Percentiles rank a stretch among this genome's conserved stretches.
phyloP scores from a whole-genome alignment of 352 stramenopile species.

The Globisporangium solare region DNA sequence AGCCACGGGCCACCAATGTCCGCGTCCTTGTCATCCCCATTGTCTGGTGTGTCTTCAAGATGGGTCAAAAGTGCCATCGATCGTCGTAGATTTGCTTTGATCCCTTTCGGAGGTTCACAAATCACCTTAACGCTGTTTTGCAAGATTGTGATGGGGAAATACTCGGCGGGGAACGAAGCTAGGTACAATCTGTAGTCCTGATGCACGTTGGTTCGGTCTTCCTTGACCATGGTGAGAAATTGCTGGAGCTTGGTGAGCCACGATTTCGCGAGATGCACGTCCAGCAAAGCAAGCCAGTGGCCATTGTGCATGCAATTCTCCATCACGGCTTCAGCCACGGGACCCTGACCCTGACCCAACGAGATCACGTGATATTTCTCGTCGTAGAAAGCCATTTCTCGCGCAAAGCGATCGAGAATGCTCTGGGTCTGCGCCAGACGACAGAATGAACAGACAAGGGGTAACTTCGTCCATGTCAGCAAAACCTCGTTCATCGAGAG shows the following conservation, averaged over 20 bases:
- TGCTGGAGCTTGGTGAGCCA: constrained; percentile 70
- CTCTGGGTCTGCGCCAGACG: constrained; percentile 60
- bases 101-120: constrained; percentile 63
- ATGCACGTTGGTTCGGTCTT: constrained; percentile 33
- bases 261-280: constrained; percentile 70
- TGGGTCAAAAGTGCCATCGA: constrained; percentile 44
- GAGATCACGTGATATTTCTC: constrained; percentile 55
- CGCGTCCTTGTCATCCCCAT: constrained; percentile 1
- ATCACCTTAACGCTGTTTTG: constrained; percentile 80
- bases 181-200: constrained; percentile 65
- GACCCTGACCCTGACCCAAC: constrained; percentile 74
- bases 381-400: constrained; percentile 29
- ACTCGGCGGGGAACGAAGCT: constrained; percentile 54
- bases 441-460: constrained; percentile 75
- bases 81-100: constrained; percentile 69
- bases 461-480: constrained; percentile 55
- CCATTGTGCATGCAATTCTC: constrained; percentile 41
- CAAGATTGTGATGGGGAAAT: constrained; percentile 70
- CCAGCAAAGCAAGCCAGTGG: constrained; percentile 70
- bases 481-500: constrained; percentile 44
- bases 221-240: constrained; percentile 29
- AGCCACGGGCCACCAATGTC: constrained; percentile 7
- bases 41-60: constrained; percentile 1
- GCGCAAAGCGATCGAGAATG: constrained; percentile 44
- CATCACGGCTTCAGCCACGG: constrained; percentile 53